These are phyloP conservation scores for Bolboschoenoplectus hybrid DNA, from an alignment of 202 grass and related monocot genomes.

Conservation along the genomic window DNA sequence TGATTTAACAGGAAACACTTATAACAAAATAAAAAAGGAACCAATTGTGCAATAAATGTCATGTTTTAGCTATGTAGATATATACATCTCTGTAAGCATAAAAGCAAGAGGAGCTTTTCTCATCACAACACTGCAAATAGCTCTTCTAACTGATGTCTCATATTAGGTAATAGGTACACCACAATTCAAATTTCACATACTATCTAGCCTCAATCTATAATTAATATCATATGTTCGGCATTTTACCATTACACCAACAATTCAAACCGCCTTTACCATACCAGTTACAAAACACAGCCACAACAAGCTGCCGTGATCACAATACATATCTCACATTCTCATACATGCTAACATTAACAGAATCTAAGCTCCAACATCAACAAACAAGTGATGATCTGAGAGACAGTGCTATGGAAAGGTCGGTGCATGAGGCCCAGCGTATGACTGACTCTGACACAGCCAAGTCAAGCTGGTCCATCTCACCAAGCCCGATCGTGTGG, in stretches of 20 bases:
- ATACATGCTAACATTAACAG: neutral
- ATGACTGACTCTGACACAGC: constrained; percentile 79
- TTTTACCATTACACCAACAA: constrained; percentile 23
- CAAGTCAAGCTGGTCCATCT: constrained; percentile 65
- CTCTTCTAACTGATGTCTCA: neutral
- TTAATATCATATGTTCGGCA: constrained; percentile 18
- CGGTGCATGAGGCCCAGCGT: constrained; percentile 87
- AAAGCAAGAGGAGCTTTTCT: neutral
- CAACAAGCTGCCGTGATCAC: constrained; percentile 1
- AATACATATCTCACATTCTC: neutral
- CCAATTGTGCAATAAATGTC: neutral
- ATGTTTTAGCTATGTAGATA: neutral
- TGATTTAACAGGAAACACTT: neutral
- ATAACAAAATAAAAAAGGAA: neutral
- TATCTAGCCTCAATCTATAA: constrained; percentile 17
- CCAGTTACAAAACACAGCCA: constrained; percentile 34
- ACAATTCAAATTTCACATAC: constrained; percentile 3
- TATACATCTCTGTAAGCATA: neutral
- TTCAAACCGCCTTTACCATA: constrained; percentile 21
- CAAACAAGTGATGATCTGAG: constrained; percentile 84
- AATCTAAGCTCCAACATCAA: constrained; percentile 43
- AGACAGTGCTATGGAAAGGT: constrained; percentile 69
- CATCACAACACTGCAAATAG: neutral
- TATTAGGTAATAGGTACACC: neutral
- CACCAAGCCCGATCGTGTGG: constrained; percentile 69